Base-by-base conservation (phyloP, 192 early-diverging fungal genomes). In the Entomortierella chlamydospora region DNA sequence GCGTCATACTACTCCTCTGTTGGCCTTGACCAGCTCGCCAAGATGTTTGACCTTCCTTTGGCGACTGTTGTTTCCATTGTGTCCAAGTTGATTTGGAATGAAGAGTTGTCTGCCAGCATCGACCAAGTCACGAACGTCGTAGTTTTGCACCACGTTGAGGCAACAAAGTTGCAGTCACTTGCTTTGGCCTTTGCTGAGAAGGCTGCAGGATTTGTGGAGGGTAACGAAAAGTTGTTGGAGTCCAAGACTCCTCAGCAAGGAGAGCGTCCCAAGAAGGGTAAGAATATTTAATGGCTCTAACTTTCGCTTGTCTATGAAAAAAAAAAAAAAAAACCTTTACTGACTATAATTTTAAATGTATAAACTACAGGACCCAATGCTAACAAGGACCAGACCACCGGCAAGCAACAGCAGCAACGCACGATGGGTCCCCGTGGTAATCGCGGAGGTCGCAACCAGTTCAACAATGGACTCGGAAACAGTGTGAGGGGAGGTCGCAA, bases 41-140 rank as follows among this genome's bases (percentile, higher is more conserved):
- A 81, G 52, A 98, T 98, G 97, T 99, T 99, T 83, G 90, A 87
- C 60, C 86, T 99, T 50, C 83, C 91, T 22, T 57, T 83, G 15
- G 28, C 67, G 53, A 81, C 77, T 59, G 94, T 97, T 29, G 82
- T 92, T 63, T 74, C 90, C 10, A 90, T 97, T 72, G 86, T 98
- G 12, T 88, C 96, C 53, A 94, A 95, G 86, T 95, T 99, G 95
- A 95, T 99, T 69, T 95, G 93, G 84, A 90, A 90, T 73, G 93
- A 95, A 70, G 96, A 99, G 84, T 81, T 99, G 28, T 83, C 90
- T 50, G 98, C 95, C 37, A 92, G 91, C 33, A 86, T 99, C 56
- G 94, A 97, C 81, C 92, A 95, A 74, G 91, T 95, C 37, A 86
- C 85, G 45, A 88, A 91, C 55, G 89, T 88, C 56, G 86, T 99